Base-by-base conservation (phyloP, 352 stramenopile genomes). In the Phytophthora tentaculata region DNA sequence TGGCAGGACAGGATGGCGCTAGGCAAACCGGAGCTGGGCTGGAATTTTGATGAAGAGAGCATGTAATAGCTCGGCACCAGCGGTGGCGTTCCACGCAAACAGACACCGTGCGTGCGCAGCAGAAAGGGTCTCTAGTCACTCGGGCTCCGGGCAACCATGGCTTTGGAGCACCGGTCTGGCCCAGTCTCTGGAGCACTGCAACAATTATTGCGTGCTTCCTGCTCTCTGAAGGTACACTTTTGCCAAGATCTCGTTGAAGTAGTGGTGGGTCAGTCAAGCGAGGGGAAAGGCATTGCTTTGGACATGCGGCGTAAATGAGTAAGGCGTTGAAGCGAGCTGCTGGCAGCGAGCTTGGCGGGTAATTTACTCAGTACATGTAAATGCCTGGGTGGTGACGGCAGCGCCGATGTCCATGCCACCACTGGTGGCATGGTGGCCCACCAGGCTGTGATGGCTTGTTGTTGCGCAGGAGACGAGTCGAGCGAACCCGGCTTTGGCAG, bases 21-120 rank as follows among this genome's bases (percentile, higher is more conserved):
- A 49, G 29, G 35, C 29, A 55, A n/a, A 50, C 56, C 39, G 44
- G 6, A 14, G n/a, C 22, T 28, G 43, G 29, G 54, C 52, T 64
- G 52, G 57, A 73, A 71, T 71, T 71, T 74, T 71, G 66, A 29
- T 61, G 23, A 66, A 71, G 61, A 62, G 44, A 59, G 41, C 32
- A 59, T 26, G 28, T 24, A 47, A 52, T 52, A 52, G 45, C 23
- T 17, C 45, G 29, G 24, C 23, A 5, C 39, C 23, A 29, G 8
- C 39, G 16, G 44, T 35, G 41, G 29, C 48, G 26, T 71, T 74
- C 61, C 47, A 48, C 19, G 20, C 64, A 64, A 71, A 72, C 62
- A 72, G 63, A 67, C 45, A 67, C 23, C 47, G 32, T 60, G 29
- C 41, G 61, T 67, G 49, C 44, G 67, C 58, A 17, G 35, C 63